Percentiles rank a stretch among this genome's conserved stretches.
Evolutionary conservation across 345 rosid genomes (phyloP).

Genomic region (Excoecaria agallocha): DNA sequence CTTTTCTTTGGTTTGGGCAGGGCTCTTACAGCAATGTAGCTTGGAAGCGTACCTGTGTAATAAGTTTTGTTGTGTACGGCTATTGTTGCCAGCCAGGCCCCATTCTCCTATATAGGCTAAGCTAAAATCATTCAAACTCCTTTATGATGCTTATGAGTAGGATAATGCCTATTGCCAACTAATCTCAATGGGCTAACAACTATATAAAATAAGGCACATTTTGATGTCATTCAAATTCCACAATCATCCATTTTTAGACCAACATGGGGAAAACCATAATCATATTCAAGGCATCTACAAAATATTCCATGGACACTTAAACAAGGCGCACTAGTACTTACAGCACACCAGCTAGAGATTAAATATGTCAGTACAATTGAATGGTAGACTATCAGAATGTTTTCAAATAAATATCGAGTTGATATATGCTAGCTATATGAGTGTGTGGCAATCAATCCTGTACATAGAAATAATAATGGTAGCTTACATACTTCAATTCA

Average conservation of each 20-base stretch:
- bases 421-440: conserved; percentile 10
- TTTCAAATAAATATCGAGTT: conserved; percentile 20
- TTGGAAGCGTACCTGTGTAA: neutral
- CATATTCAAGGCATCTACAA: neutral
- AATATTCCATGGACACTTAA: neutral
- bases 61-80: neutral
- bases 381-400: neutral
- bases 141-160: neutral
- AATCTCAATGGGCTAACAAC: neutral
- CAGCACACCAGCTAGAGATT: neutral
- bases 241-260: neutral
- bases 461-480: neutral
- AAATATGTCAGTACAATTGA: neutral
- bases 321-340: neutral
- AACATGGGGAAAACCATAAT: neutral
- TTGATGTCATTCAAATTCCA: neutral
- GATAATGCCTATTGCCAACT: neutral
- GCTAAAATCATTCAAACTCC: neutral
- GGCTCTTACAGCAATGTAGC: too few species aligned
- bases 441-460: neutral
- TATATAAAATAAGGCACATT: neutral
- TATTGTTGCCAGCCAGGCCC: neutral
- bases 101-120: neutral
- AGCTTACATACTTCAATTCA: neutral
- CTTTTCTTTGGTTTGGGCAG: too few species aligned